Conservation (phyloP, 371 early-diverging fungal genomes). For the Smittium mucronatum region DNA sequence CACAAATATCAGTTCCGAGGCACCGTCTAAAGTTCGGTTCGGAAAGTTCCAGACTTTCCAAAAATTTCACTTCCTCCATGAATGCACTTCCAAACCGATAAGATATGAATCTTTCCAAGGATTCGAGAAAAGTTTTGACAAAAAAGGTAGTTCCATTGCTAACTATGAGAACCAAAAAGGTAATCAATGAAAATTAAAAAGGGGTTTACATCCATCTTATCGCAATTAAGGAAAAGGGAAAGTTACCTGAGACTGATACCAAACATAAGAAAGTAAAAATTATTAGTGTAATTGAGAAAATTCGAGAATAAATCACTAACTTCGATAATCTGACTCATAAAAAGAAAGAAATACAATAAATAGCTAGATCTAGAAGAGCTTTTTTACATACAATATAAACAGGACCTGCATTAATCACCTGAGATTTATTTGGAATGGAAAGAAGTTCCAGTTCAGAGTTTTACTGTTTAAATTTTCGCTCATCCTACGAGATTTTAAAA, state of each 20-base stretch:
- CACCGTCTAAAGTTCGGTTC: no score
- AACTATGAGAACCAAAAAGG: no score
- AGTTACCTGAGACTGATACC: slow-evolving; percentile 19
- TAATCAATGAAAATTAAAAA: no score
- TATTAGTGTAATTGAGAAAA: slow-evolving; percentile 19
- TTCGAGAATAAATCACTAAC: slow-evolving; percentile 22
- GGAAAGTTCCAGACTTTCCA: no score
- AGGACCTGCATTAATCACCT: slow-evolving; percentile 24
- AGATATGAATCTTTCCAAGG: no score
- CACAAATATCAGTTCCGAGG: no score
- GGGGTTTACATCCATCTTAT: no score
- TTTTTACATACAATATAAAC: slow-evolving; percentile 28
- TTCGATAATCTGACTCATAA: slow-evolving; percentile 23
- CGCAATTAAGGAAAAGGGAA: neutral
- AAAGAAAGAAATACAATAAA: slow-evolving; percentile 22
- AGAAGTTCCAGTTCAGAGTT: slow-evolving; percentile 33
- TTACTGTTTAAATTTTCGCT: slow-evolving; percentile 35
- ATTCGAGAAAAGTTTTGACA: no score
- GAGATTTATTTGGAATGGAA: slow-evolving; percentile 34
- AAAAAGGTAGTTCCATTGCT: no score
- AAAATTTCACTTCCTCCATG: no score
- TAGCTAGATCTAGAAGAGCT: slow-evolving; percentile 24
- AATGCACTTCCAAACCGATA: no score
- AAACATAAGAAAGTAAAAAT: slow-evolving; percentile 27
- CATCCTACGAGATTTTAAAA: slow-evolving; percentile 33